Evolutionary conservation across 441 rosid genomes (phyloP), one percentile per base, ranked within the genome.

Genomic region (Melastoma candidum): DNA sequence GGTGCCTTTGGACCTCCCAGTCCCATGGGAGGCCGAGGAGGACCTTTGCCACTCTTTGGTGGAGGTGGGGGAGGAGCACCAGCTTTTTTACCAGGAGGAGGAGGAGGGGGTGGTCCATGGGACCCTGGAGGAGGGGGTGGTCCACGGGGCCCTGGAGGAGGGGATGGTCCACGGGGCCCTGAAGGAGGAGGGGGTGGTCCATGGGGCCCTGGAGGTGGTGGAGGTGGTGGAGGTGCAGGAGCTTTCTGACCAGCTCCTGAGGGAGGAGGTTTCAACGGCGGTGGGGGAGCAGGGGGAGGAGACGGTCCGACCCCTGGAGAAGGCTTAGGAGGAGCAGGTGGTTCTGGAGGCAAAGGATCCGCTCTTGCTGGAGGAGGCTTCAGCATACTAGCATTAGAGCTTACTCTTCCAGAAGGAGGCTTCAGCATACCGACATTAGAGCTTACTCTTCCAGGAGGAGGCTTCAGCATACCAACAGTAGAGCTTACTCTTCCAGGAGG

Each of bases 21-120:
- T 0, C 79, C 78, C 68, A 87, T 92, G 47, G 94, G 97, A 55
- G 93, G 82, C 48, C 69, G 73, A 57, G 77, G 82, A 66, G 83
- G 60, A 50, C 58, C 70, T 1, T 45, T 22, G 46, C 60, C 44
- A 48, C 53, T 60, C 58, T 46, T 55, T 26, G 73, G 54, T 10
- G 80, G 65, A 29, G 44, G 53, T 2, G 65, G 57, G 27, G 73
- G 67, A 53, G 76, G 77, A 47, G 82, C 44, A 52, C 55, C 55
- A 32, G 43, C 43, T 32, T 29, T 52, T 41, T 24, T 43, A 11
- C 55, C 22, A 9, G 24, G 22, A 52, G 45, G 81, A 17, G 22
- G 22, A 17, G 22, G 22, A 17, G 22, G 22, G 22, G 22, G 22
- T 17, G 22, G 22, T 17, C 22, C 22, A 66, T 81, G 60, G 48